Base-by-base conservation (phyloP, 805 yeast species). In the Wickerhamomyces hampshirensis region DNA sequence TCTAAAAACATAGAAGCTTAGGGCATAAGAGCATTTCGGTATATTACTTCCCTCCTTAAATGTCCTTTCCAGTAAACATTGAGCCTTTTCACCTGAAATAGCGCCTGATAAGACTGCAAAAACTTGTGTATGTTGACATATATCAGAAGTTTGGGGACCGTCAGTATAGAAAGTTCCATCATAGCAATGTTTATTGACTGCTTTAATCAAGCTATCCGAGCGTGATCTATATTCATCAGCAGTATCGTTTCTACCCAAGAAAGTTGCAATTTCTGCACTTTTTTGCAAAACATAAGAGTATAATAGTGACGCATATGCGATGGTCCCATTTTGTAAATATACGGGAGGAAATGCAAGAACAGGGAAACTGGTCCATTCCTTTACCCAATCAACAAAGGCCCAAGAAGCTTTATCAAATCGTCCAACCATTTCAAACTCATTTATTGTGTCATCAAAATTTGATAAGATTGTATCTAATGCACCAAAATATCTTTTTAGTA, bases 321-420 rank as follows among this genome's bases (percentile, higher is more conserved):
- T 30, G 12, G 32, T 30, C 11, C 32, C 32, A 18, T 30, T 30
- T 17, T 30, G 9, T 26, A 18, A 13, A 18, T 30, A 30, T 15
- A 30, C 32, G 18, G 32, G 32, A 18, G 32, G 32, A 18, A 18
- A 30, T 4, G 24, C 32, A 30, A 30, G 6, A 4, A 18, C 16
- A n/a, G 32, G 32, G 16, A 19, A n/a, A 11, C 14, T 30, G 6
- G 23, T n/a, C 32, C 32, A 30, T 9, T 30, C 24, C 21, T 30
- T 18, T 6, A 30, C 32, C 32, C 32, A 30, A 18, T 30, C 32
- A 6, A 30, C 32, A 30, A 13, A 30, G 13, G 32, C 24, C 32
- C 32, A 30, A n/a, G n/a, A n/a, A n/a, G n/a, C n/a, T n/a, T n/a
- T n/a, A n/a, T 30, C 32, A 30, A 30, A 18, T 6, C 32, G 10